Conservation (phyloP, 73 alveolate species). For the Paramecium sonneborni region DNA sequence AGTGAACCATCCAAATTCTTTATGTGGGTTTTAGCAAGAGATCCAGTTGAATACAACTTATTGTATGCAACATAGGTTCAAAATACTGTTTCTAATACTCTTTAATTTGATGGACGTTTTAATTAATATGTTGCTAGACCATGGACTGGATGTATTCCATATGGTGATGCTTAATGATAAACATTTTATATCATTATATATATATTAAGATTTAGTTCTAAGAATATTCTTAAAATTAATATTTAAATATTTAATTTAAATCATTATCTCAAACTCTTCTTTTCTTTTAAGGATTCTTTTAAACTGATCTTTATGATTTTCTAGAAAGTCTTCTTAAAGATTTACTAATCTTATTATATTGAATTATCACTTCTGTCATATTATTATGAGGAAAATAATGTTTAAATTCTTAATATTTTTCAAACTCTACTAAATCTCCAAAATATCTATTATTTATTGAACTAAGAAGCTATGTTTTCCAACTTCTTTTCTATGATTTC, state of each 20-base stretch:
- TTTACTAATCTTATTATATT: not conserved
- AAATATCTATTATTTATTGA: not conserved
- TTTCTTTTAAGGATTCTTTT: not conserved
- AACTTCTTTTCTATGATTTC: not conserved
- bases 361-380: not conserved
- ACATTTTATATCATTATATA: not conserved
- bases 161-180: not conserved
- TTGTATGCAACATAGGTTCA: not conserved
- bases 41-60: not conserved
- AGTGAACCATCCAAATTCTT: conserved; percentile 42
- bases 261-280: too few relatives aligned
- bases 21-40: conserved; percentile 59
- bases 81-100: not conserved
- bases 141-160: conserved; percentile 36
- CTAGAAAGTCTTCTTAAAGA: not conserved
- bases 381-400: not conserved
- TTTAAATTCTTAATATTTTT: not conserved
- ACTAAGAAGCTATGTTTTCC: not conserved
- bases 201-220: not conserved
- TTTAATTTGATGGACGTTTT: not conserved
- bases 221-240: not conserved
- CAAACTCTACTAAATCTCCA: not conserved
- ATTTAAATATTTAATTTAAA: not conserved
- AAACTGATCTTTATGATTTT: not conserved
- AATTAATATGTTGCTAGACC: conserved; percentile 46